These are phyloP conservation scores for Neopestalotiopsis sp. DNA, from an alignment of 2,329 filamentous ascomycete species.

Conservation along the genomic window DNA sequence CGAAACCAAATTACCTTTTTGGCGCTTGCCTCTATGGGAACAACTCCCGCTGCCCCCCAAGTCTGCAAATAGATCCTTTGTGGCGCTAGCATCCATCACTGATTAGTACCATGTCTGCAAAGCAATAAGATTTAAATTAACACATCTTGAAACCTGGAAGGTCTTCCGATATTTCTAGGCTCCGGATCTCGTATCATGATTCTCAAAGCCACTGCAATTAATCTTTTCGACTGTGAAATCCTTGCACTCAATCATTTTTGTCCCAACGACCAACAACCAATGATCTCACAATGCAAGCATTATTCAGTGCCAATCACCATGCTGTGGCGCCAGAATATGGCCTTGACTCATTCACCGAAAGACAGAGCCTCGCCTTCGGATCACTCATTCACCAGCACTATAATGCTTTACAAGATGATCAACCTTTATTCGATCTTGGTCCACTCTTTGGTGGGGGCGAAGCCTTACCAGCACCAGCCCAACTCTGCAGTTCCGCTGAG, in stretches of 20 bases:
- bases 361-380: neutral
- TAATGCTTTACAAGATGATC: neutral
- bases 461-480: neutral
- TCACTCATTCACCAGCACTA: neutral
- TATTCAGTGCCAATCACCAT: neutral
- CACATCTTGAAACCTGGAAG: neutral
- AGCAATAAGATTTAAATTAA: neutral
- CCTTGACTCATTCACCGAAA: neutral
- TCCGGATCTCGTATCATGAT: neutral
- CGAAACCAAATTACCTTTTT: neutral
- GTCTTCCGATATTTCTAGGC: neutral
- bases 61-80: neutral
- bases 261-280: neutral
- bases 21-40: neutral
- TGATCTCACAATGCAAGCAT: neutral
- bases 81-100: neutral
- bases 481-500: neutral
- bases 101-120: neutral
- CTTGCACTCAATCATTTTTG: neutral
- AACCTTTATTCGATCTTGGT: neutral
- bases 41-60: neutral
- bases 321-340: neutral
- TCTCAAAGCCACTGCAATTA: neutral
- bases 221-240: neutral
- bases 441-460: neutral